Percentiles rank a stretch among this genome's conserved stretches.
These are phyloP conservation scores for Friedmanniomyces endolithicus DNA, from an alignment of 495 filamentous ascomycete species.

Conservation along the genomic window DNA sequence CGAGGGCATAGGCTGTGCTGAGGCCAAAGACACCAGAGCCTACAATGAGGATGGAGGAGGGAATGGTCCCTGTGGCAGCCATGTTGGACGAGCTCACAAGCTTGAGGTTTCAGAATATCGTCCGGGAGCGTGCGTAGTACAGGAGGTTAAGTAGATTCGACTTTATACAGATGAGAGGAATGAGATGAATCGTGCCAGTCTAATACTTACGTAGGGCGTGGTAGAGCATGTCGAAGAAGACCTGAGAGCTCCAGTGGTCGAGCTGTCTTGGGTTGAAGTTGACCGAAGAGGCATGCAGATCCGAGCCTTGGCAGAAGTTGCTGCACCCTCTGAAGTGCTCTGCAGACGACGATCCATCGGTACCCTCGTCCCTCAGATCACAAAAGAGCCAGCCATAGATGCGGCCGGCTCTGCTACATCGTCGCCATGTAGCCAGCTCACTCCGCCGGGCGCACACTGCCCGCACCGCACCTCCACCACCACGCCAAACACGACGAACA, in stretches of 20 bases:
- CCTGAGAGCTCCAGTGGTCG: neutral
- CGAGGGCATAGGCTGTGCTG: constrained; percentile 24
- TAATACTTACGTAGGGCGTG: neutral
- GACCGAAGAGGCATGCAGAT: neutral
- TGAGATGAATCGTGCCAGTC: neutral
- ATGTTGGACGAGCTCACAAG: neutral
- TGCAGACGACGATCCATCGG: neutral
- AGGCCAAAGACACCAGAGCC: constrained; percentile 31
- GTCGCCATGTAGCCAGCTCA: neutral
- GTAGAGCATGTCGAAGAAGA: neutral
- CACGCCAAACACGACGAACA: neutral
- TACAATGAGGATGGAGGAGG: constrained; percentile 27
- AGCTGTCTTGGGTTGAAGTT: neutral
- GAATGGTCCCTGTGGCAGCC: neutral
- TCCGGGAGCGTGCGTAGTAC: neutral
- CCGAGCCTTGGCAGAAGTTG: neutral
- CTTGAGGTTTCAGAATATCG: no score
- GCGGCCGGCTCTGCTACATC: neutral
- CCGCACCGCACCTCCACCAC: neutral
- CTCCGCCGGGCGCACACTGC: neutral
- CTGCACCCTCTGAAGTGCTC: neutral
- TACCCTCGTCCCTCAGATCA: no score
- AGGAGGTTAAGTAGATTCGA: neutral
- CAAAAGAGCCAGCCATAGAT: neutral
- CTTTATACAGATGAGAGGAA: neutral